phyloP scores from a whole-genome alignment of 305 asterid genomes.

The Coffea humblotiana region DNA sequence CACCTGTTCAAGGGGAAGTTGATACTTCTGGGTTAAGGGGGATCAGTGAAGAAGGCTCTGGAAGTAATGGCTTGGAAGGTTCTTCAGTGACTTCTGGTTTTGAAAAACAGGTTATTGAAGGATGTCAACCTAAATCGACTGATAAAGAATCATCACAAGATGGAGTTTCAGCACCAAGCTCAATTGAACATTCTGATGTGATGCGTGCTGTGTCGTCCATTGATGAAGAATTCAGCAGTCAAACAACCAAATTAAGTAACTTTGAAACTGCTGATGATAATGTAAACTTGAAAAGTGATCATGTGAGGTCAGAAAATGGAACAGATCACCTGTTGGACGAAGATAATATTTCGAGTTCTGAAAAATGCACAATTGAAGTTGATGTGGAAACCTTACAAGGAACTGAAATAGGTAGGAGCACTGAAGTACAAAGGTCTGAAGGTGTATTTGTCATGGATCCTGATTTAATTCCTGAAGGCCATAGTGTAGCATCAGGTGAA shows the following conservation, averaged over 20 bases:
- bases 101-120: constrained; percentile 20
- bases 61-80: constrained; percentile 8
- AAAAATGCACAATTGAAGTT: constrained; percentile 4
- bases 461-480: constrained; percentile 23
- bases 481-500: constrained; percentile 21
- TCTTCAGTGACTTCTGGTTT: background rate
- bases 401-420: background rate
- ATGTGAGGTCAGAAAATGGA: constrained; percentile 22
- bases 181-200: constrained; percentile 12
- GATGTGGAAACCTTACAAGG: constrained; percentile 9
- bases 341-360: background rate
- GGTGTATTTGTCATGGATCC: background rate
- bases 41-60: background rate
- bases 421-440: background rate
- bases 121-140: background rate
- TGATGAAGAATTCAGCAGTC: constrained; percentile 25
- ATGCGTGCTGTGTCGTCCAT: constrained; percentile 18
- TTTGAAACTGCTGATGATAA: constrained; percentile 25
- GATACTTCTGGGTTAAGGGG: constrained; percentile 14
- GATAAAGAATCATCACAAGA: constrained; percentile 8
- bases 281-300: constrained; percentile 23
- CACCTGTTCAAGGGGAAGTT: constrained; percentile 22
- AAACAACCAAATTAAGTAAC: constrained; percentile 13
- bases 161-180: constrained; percentile 17
- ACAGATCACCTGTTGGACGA: background rate